A percentile compares a stretch with the other conserved stretches of the same genome.
These are phyloP conservation scores for Citrullus mucosospermus DNA, from an alignment of 306 rosid genomes.

Conservation along the genomic window DNA sequence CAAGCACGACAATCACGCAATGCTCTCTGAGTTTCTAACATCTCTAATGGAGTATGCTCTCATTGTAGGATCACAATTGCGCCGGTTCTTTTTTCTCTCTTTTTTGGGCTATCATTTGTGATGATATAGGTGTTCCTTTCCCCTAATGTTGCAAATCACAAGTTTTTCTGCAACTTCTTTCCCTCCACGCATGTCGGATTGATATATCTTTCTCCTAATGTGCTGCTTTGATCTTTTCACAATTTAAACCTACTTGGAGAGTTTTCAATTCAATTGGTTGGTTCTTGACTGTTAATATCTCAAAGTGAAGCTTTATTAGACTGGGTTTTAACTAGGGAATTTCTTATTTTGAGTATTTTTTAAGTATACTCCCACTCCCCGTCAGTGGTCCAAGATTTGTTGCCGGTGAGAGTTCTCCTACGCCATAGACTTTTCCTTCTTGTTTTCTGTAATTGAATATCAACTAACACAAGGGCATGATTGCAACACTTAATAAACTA, in stretches of 20 bases:
- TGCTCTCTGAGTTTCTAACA: conserved; percentile 64
- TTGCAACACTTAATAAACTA: no score
- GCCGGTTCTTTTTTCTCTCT: no score
- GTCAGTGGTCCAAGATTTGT: no score
- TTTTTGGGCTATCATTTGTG: conserved; percentile 2
- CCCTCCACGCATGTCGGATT: no score
- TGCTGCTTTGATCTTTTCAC: background rate
- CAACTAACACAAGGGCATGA: no score
- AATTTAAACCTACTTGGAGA: background rate
- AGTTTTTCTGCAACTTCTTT: no score
- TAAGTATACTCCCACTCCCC: no score
- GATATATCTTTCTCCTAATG: background rate
- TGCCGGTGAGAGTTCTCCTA: no score
- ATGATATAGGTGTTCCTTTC: conserved; percentile 56
- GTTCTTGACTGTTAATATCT: background rate
- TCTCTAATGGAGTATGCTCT: conserved; percentile 73
- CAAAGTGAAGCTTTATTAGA: background rate
- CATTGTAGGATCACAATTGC: conserved; percentile 27
- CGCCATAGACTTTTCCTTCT: no score
- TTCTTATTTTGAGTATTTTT: background rate
- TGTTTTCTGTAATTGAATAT: no score
- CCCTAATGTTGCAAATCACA: no score
- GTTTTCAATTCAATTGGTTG: background rate
- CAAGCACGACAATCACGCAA: conserved; percentile 58
- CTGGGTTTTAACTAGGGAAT: background rate